A percentile compares a stretch with the other conserved stretches of the same genome.
phyloP scores from a whole-genome alignment of 805 yeast genomes.

The Nakazawaea ernobii region DNA sequence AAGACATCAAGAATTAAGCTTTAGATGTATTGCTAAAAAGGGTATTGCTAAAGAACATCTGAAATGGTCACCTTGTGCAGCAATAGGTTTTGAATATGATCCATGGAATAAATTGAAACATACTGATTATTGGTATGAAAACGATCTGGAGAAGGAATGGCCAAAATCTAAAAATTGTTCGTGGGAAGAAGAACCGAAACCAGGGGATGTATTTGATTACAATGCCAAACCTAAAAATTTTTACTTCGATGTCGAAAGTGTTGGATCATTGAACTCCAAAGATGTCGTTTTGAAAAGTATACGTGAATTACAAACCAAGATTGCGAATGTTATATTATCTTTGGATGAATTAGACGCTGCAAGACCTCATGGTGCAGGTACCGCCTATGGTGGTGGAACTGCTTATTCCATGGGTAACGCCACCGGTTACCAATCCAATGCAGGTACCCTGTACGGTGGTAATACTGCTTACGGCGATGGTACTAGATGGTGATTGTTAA shows the following conservation, averaged over 20 bases:
- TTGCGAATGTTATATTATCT: slow-evolving; percentile 81
- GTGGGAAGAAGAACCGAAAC: slow-evolving; percentile 93
- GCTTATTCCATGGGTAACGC: slow-evolving; percentile 28
- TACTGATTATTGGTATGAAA: slow-evolving; percentile 96
- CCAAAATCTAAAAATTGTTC: slow-evolving; percentile 83
- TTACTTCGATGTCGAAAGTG: slow-evolving; percentile 88
- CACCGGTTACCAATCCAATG: slow-evolving; percentile 18
- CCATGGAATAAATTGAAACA: slow-evolving; percentile 98
- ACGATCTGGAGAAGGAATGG: slow-evolving; percentile 86
- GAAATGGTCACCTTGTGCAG: slow-evolving; percentile 96
- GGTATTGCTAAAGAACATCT: slow-evolving; percentile 98
- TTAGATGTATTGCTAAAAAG: slow-evolving; percentile 93
- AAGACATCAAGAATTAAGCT: slow-evolving; percentile 83
- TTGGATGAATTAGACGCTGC: slow-evolving; percentile 40
- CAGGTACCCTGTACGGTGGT: slow-evolving; percentile 24
- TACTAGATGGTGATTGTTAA: slow-evolving; percentile 4
- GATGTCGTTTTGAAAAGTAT: slow-evolving; percentile 86
- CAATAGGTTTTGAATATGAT: slow-evolving; percentile 94
- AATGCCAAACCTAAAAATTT: slow-evolving; percentile 75
- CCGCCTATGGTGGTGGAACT: slow-evolving; percentile 32
- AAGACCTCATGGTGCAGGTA: slow-evolving; percentile 37
- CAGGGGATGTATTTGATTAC: slow-evolving; percentile 82
- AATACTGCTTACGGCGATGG: slow-evolving; percentile 20
- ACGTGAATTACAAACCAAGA: slow-evolving; percentile 78
- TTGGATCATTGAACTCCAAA: slow-evolving; percentile 83